phyloP scores from a whole-genome alignment of 257 asterid genomes.

The Nyctanthes arbortristis region DNA sequence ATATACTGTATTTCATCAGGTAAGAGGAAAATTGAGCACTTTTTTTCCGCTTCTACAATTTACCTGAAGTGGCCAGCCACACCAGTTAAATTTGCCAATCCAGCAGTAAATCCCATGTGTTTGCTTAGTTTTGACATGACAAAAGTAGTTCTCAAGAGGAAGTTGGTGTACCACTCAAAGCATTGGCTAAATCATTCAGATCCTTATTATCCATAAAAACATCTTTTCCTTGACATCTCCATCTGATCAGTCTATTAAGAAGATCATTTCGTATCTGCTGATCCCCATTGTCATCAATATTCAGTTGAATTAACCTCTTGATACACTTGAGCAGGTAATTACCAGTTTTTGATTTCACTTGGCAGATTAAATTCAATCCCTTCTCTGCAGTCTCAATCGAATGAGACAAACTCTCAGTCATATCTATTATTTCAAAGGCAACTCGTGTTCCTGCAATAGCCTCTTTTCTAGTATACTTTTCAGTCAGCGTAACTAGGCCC shows the following conservation, averaged over 20 bases:
- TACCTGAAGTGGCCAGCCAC: too few species aligned
- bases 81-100: not conserved
- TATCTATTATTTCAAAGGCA: slow-evolving; percentile 62
- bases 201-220: slow-evolving; percentile 43
- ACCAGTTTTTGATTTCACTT: slow-evolving; percentile 49
- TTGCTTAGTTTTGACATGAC: not conserved
- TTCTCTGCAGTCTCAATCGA: slow-evolving; percentile 61
- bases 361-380: slow-evolving; percentile 40
- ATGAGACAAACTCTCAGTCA: slow-evolving; percentile 38
- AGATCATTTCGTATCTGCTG: slow-evolving; percentile 52
- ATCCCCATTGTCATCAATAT: slow-evolving; percentile 27
- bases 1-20: too few species aligned
- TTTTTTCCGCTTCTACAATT: too few species aligned
- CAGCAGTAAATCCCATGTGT: not conserved
- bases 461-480: slow-evolving; percentile 44
- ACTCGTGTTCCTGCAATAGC: slow-evolving; percentile 63
- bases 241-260: slow-evolving; percentile 43
- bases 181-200: slow-evolving; percentile 40
- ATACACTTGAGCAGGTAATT: slow-evolving; percentile 58
- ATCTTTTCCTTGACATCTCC: slow-evolving; percentile 61
- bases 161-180: slow-evolving; percentile 36
- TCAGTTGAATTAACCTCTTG: slow-evolving; percentile 46
- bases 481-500: slow-evolving; percentile 31
- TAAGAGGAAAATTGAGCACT: too few species aligned
- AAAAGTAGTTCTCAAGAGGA: slow-evolving; percentile 5